Conservation (phyloP, 108 stramenopile genomes). For the Hondaea fermentalgiana region DNA sequence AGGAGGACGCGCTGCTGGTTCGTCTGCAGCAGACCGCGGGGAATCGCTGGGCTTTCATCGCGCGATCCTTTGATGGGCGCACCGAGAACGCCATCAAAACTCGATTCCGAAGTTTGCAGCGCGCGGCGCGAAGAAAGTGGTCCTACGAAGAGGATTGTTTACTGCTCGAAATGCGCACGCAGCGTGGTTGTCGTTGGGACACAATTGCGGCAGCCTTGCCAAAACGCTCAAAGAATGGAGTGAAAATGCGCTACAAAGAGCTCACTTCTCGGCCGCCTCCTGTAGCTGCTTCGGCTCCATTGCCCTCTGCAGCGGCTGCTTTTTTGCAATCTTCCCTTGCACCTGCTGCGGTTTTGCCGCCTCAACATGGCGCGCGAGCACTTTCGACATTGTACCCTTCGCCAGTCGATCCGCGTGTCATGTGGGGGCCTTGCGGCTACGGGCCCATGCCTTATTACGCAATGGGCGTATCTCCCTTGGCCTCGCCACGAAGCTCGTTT, state of each 20-base stretch:
- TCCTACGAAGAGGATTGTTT: neutral
- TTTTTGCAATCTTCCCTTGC: no score
- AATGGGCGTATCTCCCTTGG: no score
- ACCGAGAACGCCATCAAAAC: slow-evolving; percentile 38
- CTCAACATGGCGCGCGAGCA: no score
- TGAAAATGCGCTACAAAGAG: neutral
- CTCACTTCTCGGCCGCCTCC: neutral
- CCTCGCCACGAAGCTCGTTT: no score
- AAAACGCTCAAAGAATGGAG: neutral
- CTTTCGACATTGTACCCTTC: no score
- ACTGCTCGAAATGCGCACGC: neutral
- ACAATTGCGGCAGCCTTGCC: neutral
- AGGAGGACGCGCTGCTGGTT: slow-evolving; percentile 10
- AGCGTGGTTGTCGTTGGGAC: neutral
- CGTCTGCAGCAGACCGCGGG: slow-evolving; percentile 35
- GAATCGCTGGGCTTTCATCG: slow-evolving; percentile 49
- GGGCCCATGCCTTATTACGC: no score
- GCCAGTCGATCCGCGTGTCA: no score
- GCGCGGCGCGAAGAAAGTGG: neutral
- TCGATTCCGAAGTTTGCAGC: slow-evolving; percentile 20
- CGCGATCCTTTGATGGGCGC: slow-evolving; percentile 9
- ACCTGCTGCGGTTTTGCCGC: no score
- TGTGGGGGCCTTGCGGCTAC: no score
- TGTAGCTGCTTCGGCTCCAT: no score
- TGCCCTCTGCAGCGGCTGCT: no score